Evolutionary conservation across 495 filamentous ascomycete species (phyloP).

Genomic region (Cladorrhinum samala): DNA sequence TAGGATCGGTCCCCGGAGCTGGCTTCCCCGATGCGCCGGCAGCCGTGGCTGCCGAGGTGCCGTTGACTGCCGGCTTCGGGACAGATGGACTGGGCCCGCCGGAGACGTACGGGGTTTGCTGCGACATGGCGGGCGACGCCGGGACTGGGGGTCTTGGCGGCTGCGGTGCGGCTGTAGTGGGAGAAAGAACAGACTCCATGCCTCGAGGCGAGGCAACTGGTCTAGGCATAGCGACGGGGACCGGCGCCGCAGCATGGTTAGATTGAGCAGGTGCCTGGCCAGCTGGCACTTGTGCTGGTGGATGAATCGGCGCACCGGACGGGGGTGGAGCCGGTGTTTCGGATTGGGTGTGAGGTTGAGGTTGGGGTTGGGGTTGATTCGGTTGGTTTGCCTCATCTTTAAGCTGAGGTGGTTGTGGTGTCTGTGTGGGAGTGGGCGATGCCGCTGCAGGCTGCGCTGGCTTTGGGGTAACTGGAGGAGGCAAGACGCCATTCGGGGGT

Average conservation of each 20-base stretch:
- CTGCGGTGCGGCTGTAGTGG: conserved; percentile 7
- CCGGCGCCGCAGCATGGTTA: conserved; percentile 30
- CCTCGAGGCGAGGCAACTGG: conserved; percentile 24
- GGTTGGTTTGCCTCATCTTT: neutral
- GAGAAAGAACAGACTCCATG: conserved; percentile 27
- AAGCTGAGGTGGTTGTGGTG: conserved; percentile 13
- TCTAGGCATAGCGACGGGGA: conserved; percentile 23
- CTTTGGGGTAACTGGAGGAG: conserved; percentile 45
- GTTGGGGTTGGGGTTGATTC: conserved; percentile 9
- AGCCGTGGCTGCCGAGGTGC: conserved; percentile 23
- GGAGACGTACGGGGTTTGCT: conserved; percentile 9
- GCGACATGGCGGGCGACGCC: neutral
- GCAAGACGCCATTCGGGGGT: conserved; percentile 53
- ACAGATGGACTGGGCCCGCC: neutral
- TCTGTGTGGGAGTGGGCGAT: conserved; percentile 23
- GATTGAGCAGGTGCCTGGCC: conserved; percentile 14
- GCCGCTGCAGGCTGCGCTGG: conserved; percentile 17
- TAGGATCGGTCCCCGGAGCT: conserved; percentile 67
- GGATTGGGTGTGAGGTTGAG: conserved; percentile 10
- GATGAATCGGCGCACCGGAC: neutral
- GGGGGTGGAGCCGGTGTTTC: conserved; percentile 2
- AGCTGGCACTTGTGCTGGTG: conserved; percentile 15
- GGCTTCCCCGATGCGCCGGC: conserved; percentile 19
- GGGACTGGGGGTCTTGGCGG: conserved; percentile 3
- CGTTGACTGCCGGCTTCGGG: conserved; percentile 17